Conservation (phyloP, 1,284 basidiomycete species). For the Peniophora sp. region DNA sequence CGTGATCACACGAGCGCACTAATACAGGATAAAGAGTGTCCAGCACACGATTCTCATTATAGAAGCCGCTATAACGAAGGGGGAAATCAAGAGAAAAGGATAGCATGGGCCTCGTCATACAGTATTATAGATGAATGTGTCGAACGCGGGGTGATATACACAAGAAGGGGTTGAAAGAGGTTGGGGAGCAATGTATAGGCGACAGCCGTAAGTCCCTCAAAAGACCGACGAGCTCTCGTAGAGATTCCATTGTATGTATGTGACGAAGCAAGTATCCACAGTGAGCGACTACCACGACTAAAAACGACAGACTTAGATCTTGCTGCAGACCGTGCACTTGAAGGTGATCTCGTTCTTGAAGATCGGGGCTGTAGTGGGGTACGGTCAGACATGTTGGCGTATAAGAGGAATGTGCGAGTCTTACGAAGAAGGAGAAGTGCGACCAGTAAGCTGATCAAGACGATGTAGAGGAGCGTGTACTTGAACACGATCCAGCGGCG, state of each 20-base stretch:
- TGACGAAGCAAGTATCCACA: too few relatives aligned
- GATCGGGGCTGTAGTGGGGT: conserved; percentile 41
- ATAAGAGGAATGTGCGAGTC: conserved; percentile 15
- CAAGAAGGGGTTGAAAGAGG: neutral
- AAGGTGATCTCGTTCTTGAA: conserved; percentile 65
- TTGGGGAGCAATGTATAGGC: neutral
- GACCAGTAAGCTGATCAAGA: conserved; percentile 73
- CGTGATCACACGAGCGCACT: too few relatives aligned
- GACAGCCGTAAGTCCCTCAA: neutral
- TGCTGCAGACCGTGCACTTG: conserved; percentile 68
- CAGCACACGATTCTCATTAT: too few relatives aligned
- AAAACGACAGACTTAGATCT: conserved; percentile 45
- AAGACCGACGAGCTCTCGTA: neutral
- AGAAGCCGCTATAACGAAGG: too few relatives aligned
- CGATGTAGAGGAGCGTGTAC: conserved; percentile 79
- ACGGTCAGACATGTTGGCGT: conserved; percentile 6
- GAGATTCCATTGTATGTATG: too few relatives aligned
- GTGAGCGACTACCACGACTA: too few relatives aligned
- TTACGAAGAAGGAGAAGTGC: conserved; percentile 77
- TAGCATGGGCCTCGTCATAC: conserved; percentile 1
- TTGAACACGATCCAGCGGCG: conserved; percentile 86
- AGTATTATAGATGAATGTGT: neutral
- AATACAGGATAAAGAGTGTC: too few relatives aligned
- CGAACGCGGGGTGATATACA: neutral
- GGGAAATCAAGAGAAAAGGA: neutral